Base-by-base conservation (phyloP, 345 rosid genomes). In the Sonneratia caseolaris region DNA sequence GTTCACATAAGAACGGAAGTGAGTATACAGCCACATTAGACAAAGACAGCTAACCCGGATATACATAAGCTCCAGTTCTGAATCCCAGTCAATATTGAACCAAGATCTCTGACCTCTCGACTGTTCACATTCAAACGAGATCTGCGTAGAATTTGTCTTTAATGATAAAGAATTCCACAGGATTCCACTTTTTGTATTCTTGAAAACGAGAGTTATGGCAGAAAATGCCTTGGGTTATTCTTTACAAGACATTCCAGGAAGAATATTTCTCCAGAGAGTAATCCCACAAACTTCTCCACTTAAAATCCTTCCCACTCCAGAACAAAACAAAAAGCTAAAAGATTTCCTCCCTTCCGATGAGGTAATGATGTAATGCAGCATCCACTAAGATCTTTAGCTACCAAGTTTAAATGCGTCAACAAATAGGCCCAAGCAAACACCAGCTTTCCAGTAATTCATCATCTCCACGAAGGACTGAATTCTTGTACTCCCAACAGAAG, bases 381-480 rank as follows among this genome's bases (percentile, higher is more conserved):
- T 68, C 53, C 24, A 42, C 55, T 38, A 80, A 64, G 64, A 43
- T 51, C 36, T 68, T 27, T 70, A 95, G 77, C 99, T 95, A 56
- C 99, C 96, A 65, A 95, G 76, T 71, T 95, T 95, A 73, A 95
- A 95, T 73, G 99, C 99, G 79, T 95, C 97, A n/a, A 95, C 97
- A 75, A 92, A 92, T 76, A 92, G 97, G 59, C 99, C 97, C 77
- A 95, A 82, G 82, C 97, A 90, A 70, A 92, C 89, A 66, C 97
- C 97, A 3, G 99, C 97, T 86, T 92, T 95, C 99, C 97, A 92
- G 73, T 86, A 92, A 77, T 94, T 94, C 84, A 91, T 72, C 88
- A 94, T 79, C 22, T 78, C 86, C 74, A 94, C 91, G 79, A 91
- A 87, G 24, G 91, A 85, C 79, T 86, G 86, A 64, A 91, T 73